A percentile compares a stretch with the other conserved stretches of the same genome.
Evolutionary conservation across 495 filamentous ascomycete genomes (phyloP).

Genomic region (Jackrogersella multiformis): DNA sequence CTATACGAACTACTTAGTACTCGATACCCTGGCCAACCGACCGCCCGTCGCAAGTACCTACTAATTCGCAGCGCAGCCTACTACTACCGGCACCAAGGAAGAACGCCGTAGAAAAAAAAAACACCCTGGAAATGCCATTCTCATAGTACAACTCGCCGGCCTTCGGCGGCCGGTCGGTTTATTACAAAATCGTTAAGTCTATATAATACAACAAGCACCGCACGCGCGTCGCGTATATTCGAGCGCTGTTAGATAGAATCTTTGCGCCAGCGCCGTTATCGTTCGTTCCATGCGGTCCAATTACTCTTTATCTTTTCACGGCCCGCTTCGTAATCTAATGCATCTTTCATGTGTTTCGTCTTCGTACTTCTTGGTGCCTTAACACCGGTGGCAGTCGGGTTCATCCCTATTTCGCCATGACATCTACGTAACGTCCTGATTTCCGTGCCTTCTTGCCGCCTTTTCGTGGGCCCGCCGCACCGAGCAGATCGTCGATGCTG

Average conservation of each 20-base stretch:
- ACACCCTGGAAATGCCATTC: background rate
- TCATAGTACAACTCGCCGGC: background rate
- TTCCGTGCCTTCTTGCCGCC: constrained; percentile 78
- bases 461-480: constrained; percentile 73
- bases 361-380: background rate
- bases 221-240: background rate
- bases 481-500: constrained; percentile 86
- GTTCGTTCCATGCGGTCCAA: background rate
- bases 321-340: constrained; percentile 14
- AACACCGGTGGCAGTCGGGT: background rate
- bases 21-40: too few relatives aligned
- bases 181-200: constrained; percentile 46
- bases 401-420: constrained; percentile 72
- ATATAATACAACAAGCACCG: constrained; percentile 41
- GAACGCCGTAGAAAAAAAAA: too few relatives aligned
- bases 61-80: too few relatives aligned
- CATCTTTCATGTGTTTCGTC: constrained; percentile 8
- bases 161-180: constrained; percentile 5
- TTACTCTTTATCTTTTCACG: background rate
- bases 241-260: background rate
- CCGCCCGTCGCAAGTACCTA: too few relatives aligned
- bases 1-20: too few relatives aligned
- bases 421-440: constrained; percentile 86
- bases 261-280: constrained; percentile 11
- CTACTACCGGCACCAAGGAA: too few relatives aligned